Percentiles rank a stretch among this genome's conserved stretches.
Evolutionary conservation across 495 filamentous ascomycete genomes (phyloP).

Genomic region (Penicillium argentinense): DNA sequence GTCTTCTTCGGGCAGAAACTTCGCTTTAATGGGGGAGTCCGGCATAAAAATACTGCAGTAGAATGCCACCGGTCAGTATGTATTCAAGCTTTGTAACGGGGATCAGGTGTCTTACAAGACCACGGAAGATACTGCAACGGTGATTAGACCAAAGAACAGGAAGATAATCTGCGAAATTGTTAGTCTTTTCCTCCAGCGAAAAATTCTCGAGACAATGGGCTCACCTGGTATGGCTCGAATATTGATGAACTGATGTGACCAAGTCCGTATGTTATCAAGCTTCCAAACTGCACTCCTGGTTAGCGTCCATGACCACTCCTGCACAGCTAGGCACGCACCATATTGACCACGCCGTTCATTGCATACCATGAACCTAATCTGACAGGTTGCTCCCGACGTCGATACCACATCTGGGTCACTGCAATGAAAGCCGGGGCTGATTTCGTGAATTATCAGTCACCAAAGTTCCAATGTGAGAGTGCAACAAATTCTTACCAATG

Average conservation of each 20-base stretch:
- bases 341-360: constrained; percentile 56
- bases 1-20: constrained; percentile 58
- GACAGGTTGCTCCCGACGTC: constrained; percentile 58
- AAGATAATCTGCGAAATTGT: constrained; percentile 47
- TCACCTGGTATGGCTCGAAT: constrained; percentile 56
- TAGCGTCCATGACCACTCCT: background rate
- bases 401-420: constrained; percentile 64
- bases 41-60: constrained; percentile 49
- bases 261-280: constrained; percentile 57
- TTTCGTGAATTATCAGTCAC: constrained; percentile 1
- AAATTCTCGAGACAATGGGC: background rate
- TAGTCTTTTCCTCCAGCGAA: background rate
- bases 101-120: constrained; percentile 32
- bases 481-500: constrained; percentile 43
- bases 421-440: constrained; percentile 60
- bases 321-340: constrained; percentile 33
- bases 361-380: constrained; percentile 60
- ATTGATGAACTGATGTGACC: constrained; percentile 54
- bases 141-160: constrained; percentile 54
- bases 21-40: constrained; percentile 59
- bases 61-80: constrained; percentile 1
- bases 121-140: constrained; percentile 45
- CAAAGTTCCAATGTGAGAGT: background rate
- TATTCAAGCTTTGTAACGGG: background rate
- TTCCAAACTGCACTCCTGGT: constrained; percentile 33